Evolutionary conservation across 228 moss, liverwort and hornwort species (phyloP).

Genomic region (Sphagnum fallax): DNA sequence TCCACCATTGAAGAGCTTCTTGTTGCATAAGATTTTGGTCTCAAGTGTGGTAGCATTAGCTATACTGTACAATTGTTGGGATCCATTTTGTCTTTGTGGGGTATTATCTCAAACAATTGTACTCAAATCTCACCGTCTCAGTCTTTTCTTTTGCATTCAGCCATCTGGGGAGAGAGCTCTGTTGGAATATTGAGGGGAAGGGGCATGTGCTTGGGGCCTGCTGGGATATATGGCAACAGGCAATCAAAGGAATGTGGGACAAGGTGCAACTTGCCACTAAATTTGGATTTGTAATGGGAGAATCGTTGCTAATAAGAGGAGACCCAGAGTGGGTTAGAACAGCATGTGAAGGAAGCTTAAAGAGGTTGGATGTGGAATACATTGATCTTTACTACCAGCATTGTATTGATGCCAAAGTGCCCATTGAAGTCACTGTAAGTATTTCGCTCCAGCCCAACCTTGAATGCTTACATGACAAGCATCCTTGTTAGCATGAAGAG

Average conservation of each 20-base stretch:
- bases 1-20: too few relatives aligned
- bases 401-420: constrained; percentile 7
- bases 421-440: constrained; percentile 10
- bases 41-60: too few relatives aligned
- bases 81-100: background rate
- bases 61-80: too few relatives aligned
- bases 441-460: background rate
- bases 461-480: background rate
- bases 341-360: constrained; percentile 13
- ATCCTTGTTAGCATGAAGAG: background rate
- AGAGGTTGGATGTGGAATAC: constrained; percentile 15
- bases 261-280: constrained; percentile 13
- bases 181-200: too few relatives aligned
- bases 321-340: constrained; percentile 15
- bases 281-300: background rate
- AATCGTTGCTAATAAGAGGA: background rate
- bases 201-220: background rate
- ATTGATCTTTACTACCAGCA: constrained; percentile 19
- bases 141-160: too few relatives aligned
- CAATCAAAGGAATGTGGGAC: constrained; percentile 11
- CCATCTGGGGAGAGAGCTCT: too few relatives aligned
- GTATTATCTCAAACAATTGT: background rate
- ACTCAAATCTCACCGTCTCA: too few relatives aligned
- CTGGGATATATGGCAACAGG: background rate
- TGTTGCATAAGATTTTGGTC: too few relatives aligned